These are phyloP conservation scores for Seiridium unicorne DNA, from an alignment of 2,329 filamentous ascomycete genomes.

Conservation along the genomic window DNA sequence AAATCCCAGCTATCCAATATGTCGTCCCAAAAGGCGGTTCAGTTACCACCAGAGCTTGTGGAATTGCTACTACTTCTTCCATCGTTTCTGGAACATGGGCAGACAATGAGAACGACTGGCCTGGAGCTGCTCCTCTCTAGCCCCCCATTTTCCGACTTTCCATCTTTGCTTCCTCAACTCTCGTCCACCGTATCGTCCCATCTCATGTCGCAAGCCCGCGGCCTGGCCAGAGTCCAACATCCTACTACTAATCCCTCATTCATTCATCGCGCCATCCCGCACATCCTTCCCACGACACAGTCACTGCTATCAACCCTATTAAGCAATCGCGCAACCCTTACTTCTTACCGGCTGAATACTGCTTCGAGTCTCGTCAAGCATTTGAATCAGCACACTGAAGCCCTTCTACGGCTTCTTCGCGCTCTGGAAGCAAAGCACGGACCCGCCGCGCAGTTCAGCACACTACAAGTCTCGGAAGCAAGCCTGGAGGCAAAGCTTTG, in stretches of 20 bases:
- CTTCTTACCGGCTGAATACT: constrained; percentile 35
- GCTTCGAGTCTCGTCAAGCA: constrained; percentile 35
- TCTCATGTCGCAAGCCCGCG: constrained; percentile 48
- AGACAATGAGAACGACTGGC: constrained; percentile 33
- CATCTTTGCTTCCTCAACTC: constrained; percentile 46
- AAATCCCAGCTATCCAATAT: constrained; percentile 19
- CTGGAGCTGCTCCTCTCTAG: constrained; percentile 45
- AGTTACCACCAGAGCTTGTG: constrained; percentile 43
- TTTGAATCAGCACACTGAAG: constrained; percentile 37
- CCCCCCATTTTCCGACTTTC: constrained; percentile 48
- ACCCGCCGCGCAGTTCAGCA: constrained; percentile 46
- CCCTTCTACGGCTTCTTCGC: constrained; percentile 43
- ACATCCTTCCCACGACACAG: constrained; percentile 39
- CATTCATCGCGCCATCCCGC: constrained; percentile 56
- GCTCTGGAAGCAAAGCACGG: constrained; percentile 56
- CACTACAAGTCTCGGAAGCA: constrained; percentile 47
- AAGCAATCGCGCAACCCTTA: constrained; percentile 30
- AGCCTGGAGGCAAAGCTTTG: constrained; percentile 41
- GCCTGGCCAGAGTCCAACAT: constrained; percentile 46
- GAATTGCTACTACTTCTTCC: constrained; percentile 57
- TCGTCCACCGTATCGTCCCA: constrained; percentile 44
- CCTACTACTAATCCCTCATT: constrained; percentile 53
- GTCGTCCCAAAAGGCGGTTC: constrained; percentile 16
- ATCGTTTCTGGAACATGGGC: constrained; percentile 38
- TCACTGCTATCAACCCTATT: constrained; percentile 33